A percentile compares a stretch with the other conserved stretches of the same genome.
These are phyloP conservation scores for Gillenia trifoliata DNA, from an alignment of 306 rosid species.

Conservation along the genomic window DNA sequence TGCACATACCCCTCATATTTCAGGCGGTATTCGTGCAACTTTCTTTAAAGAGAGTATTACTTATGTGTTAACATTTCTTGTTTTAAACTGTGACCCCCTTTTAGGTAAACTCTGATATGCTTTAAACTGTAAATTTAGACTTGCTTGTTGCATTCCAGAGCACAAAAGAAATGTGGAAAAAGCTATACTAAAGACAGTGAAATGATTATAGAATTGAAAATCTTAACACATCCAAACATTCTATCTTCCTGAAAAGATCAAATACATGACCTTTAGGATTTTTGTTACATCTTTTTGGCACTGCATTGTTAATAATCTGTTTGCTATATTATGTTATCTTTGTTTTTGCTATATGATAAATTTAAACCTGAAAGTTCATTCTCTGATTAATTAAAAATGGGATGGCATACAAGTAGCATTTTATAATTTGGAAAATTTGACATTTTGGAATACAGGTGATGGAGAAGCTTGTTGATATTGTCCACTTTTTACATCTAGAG, in stretches of 20 bases:
- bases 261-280: not conserved
- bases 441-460: slow-evolving; percentile 58
- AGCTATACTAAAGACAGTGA: not conserved
- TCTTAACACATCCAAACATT: not conserved
- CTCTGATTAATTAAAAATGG: slow-evolving; percentile 2
- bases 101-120: not conserved
- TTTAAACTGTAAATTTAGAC: not conserved
- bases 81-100: not conserved
- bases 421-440: slow-evolving; percentile 9
- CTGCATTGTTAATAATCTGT: not conserved
- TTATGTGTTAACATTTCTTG: not conserved
- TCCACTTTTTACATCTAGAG: slow-evolving; percentile 68
- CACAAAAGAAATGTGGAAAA: not conserved
- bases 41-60: not conserved
- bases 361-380: slow-evolving; percentile 1
- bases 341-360: not conserved
- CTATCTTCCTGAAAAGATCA: not conserved
- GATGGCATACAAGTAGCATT: not conserved
- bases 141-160: not conserved
- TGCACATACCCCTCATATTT: not conserved
- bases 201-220: not conserved
- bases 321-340: not conserved
- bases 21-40: not conserved
- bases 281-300: not conserved
- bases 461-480: slow-evolving; percentile 84